phyloP scores from a whole-genome alignment of 768 basidiomycete species.

The Mycena belliarum region DNA sequence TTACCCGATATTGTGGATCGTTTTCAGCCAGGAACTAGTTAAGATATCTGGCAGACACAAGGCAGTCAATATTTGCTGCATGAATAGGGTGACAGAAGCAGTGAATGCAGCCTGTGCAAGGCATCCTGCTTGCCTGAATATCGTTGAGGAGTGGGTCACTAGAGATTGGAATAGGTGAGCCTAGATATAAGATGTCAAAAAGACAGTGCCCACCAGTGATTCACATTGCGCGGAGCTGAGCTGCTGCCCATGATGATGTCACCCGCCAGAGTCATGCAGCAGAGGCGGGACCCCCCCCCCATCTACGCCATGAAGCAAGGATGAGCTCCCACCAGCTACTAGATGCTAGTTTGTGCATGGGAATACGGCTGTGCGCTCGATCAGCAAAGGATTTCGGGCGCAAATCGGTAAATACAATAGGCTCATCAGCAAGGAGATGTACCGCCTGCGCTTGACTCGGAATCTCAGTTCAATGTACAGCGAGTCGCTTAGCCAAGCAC shows the following conservation, averaged over 20 bases:
- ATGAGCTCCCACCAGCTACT: conserved; percentile 27
- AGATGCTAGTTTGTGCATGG: conserved; percentile 20
- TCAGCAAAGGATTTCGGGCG: conserved; percentile 30
- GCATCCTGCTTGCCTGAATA: not conserved
- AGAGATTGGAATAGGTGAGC: not conserved
- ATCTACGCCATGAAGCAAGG: not conserved
- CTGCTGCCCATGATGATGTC: not conserved
- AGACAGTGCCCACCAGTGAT: not conserved
- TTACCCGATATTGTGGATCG: too few species aligned
- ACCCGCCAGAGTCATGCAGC: not conserved
- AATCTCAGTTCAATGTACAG: conserved; percentile 39
- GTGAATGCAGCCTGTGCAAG: not conserved
- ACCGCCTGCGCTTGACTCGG: conserved; percentile 42
- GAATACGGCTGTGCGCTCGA: conserved; percentile 30
- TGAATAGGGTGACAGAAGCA: not conserved
- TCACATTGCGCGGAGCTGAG: not conserved
- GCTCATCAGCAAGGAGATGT: conserved; percentile 48
- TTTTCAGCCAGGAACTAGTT: too few species aligned
- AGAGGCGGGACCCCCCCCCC: not conserved
- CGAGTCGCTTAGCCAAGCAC: conserved; percentile 58
- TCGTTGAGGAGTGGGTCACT: not conserved
- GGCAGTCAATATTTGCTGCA: too few species aligned
- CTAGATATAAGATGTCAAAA: not conserved
- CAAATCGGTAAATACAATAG: conserved; percentile 36
- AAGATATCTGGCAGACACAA: too few species aligned